phyloP scores from a whole-genome alignment of 495 filamentous ascomycete genomes.

The Penicillium antarcticum region DNA sequence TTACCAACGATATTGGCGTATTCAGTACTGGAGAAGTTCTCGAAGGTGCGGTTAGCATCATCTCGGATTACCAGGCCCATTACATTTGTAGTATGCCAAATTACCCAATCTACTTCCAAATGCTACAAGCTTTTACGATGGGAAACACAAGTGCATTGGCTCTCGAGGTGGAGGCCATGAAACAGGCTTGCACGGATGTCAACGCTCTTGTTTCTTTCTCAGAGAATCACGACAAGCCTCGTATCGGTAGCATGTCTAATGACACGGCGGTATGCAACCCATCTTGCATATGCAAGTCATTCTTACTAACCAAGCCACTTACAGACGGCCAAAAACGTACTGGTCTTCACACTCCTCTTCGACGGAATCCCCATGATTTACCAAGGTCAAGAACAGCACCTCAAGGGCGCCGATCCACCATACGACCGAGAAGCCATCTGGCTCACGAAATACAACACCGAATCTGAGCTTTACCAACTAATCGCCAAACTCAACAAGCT shows the following conservation, averaged over 20 bases:
- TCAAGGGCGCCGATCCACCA: slow-evolving; percentile 55
- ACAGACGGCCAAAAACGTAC: slow-evolving; percentile 53
- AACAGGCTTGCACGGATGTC: slow-evolving; percentile 51
- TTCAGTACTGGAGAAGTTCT: slow-evolving; percentile 67
- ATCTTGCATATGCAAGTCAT: neutral
- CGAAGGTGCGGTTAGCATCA: slow-evolving; percentile 49
- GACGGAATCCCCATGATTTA: slow-evolving; percentile 66
- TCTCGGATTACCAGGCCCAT: slow-evolving; percentile 50
- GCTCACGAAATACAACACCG: slow-evolving; percentile 60
- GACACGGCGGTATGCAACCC: slow-evolving; percentile 37
- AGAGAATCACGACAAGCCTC: slow-evolving; percentile 73
- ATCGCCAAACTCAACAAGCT: slow-evolving; percentile 57
- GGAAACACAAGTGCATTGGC: slow-evolving; percentile 54
- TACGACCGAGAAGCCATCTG: slow-evolving; percentile 74
- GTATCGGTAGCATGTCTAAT: slow-evolving; percentile 51
- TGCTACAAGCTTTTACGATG: slow-evolving; percentile 57
- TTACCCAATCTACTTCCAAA: slow-evolving; percentile 64
- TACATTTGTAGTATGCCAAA: slow-evolving; percentile 57
- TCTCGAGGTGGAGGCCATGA: slow-evolving; percentile 47
- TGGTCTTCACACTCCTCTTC: slow-evolving; percentile 68
- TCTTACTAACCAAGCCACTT: neutral
- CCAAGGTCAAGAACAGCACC: slow-evolving; percentile 72
- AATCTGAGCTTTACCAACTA: slow-evolving; percentile 56
- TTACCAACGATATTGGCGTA: slow-evolving; percentile 53
- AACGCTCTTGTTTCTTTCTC: slow-evolving; percentile 66